Evolutionary conservation across 2,329 filamentous ascomycete species (phyloP).

Genomic region (Daldinia sp.): DNA sequence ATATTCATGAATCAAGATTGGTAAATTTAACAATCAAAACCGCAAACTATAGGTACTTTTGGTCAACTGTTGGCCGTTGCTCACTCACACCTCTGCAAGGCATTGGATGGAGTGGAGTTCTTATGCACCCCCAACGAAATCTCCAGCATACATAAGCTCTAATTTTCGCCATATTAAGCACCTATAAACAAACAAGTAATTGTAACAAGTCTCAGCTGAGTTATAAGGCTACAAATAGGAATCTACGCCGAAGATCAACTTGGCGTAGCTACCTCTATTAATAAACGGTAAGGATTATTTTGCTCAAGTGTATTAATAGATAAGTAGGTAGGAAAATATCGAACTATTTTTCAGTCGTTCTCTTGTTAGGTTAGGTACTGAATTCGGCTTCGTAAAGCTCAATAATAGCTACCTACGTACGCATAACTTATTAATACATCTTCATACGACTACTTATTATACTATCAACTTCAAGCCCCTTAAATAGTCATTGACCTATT

Average conservation of each 20-base stretch:
- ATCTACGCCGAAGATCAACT: conserved; percentile 11
- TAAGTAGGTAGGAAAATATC: no score
- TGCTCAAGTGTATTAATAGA: no score
- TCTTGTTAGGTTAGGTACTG: no score
- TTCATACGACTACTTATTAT: no score
- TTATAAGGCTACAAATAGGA: conserved; percentile 35
- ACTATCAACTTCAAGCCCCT: no score
- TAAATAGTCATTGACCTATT: no score
- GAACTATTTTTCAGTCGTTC: no score
- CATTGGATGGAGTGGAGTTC: conserved; percentile 18
- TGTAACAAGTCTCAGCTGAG: conserved; percentile 18
- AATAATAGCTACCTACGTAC: neutral
- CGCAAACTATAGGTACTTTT: neutral
- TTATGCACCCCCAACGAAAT: conserved; percentile 14
- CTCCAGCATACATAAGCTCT: neutral
- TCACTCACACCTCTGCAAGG: conserved; percentile 17
- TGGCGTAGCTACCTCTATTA: neutral
- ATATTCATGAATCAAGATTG: no score
- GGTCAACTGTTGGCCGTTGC: neutral
- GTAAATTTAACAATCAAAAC: neutral
- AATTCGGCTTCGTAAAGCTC: no score
- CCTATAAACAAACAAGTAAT: conserved; percentile 5
- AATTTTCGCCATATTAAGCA: neutral
- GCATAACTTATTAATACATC: no score
- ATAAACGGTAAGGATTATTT: no score